Base-by-base conservation (phyloP, 805 yeast genomes). In the Saccharomycopsis fermentans region DNA sequence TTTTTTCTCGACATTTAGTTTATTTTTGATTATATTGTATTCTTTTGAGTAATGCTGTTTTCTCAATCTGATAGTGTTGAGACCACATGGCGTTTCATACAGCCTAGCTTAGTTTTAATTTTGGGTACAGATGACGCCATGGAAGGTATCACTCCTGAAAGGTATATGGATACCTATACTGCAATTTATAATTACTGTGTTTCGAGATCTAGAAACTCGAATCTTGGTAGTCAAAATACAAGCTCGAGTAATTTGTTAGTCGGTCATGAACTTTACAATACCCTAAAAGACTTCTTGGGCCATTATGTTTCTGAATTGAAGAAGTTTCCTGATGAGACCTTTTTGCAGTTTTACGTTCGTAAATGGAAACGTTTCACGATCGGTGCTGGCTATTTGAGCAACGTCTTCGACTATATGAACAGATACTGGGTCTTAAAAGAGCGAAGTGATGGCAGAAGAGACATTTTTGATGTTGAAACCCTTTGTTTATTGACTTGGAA, bases 401-500 rank as follows among this genome's bases (percentile, higher is more conserved):
- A 95, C 69, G 91, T 95, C 5, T 88, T 94, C 67, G 97, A 92
- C 70, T 94, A 94, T 71, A 83, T 94, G 81, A 94, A 94, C 71
- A 81, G 98, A 62, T 94, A 92, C 72, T 94, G 99, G 99, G 97
- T 95, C 51, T 87, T 87, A 65, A 91, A 95, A 68, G 98, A 92
- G 71, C 80, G 98, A 67, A 86, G 90, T 50, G 97, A 92, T 69
- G 97, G 97, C 17, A 82, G 89, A 66, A 80, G 90, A 63, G 90
- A 89, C 67, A 84, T 94, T 52, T 90, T 83, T 70, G 99, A 94
- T 71, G 95, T 95, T 24, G 85, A 90, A 69, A 90, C 97, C 4
- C 76, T 94, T 63, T 87, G 96, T 55, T 74, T 92, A 56, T 77
- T 90, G 64, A 84, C 88, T 54, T 94, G 99, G 99, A 85, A 87